Base-by-base conservation (phyloP, 2,329 filamentous ascomycete species). In the Trichoderma atrobrunneum region DNA sequence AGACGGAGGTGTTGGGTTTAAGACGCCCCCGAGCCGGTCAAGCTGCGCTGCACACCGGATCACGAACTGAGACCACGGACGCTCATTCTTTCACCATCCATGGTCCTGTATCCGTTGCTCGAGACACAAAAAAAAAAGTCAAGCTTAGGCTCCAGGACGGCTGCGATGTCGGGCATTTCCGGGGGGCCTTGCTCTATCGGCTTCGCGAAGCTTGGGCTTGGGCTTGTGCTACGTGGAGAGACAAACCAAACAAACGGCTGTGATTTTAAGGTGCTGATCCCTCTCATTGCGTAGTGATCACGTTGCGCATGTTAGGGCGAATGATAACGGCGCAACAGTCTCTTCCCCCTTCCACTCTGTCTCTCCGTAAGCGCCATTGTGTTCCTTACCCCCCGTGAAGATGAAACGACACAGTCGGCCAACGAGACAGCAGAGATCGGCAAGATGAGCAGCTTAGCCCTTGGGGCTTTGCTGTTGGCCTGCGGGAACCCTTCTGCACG, bases 391-490 rank as follows among this genome's bases (percentile, higher is more conserved):
- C 65, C 70, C 66, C 16, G 39, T 34, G 66, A 61, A 68, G 63
- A 72, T 72, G 70, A 72, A 72, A 72, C 70, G 60, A 54, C 30
- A 68, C 18, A 48, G 18, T 68, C 56, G 57, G 59, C 64, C 70
- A 72, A 72, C 64, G 59, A 21, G 69, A 69, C 16, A 36, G 43
- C 14, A 60, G 59, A 56, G 70, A 72, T 72, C 70, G 70, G 65
- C 70, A n/a, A 68, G 32, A 62, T 57, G 48, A 62, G 30, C 51
- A 60, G 5, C 18, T 59, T 65, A 36, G 51, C 30, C 48, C 62
- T 59, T 21, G 36, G 62, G 39, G 70, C 43, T 72, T 43, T 36
- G 39, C 16, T 51, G 66, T 36, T 60, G 66, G 57, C 18, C 57
- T 64, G 12, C 51, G 36, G 48, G 14, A 43, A 54, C 28, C n/a